phyloP scores from a whole-genome alignment of 495 filamentous ascomycete species.

The Chaetomium tenue region DNA sequence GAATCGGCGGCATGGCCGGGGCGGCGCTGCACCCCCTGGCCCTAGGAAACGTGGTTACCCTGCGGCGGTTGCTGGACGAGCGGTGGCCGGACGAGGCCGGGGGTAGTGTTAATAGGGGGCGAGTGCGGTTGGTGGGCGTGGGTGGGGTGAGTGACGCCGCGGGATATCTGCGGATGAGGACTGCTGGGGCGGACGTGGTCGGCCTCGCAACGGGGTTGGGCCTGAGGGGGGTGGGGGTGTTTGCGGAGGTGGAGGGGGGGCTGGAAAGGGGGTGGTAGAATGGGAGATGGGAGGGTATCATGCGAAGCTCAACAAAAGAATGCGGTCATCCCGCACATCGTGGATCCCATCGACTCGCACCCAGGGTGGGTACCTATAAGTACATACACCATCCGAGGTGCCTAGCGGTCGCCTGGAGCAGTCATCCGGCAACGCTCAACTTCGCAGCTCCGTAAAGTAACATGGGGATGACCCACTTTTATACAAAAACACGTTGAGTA shows the following conservation, averaged over 20 bases:
- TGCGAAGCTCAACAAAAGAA: too few species aligned
- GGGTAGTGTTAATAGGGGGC: too few species aligned
- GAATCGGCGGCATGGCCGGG: conserved; percentile 66
- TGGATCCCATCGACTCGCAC: too few species aligned
- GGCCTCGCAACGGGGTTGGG: conserved; percentile 65
- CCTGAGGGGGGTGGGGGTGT: conserved; percentile 56
- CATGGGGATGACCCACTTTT: too few species aligned
- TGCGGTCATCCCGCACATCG: too few species aligned
- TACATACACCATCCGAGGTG: too few species aligned
- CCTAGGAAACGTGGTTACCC: conserved; percentile 66
- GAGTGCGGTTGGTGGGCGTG: conserved; percentile 60
- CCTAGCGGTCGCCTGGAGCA: too few species aligned
- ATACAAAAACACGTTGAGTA: too few species aligned
- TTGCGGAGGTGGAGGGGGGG: conserved; percentile 52
- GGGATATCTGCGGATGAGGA: conserved; percentile 60
- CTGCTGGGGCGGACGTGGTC: conserved; percentile 60
- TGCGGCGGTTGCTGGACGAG: conserved; percentile 56
- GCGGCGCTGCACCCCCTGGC: conserved; percentile 67
- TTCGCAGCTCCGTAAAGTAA: too few species aligned
- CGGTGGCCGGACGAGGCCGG: too few species aligned
- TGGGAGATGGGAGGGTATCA: not conserved
- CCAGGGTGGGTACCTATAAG: too few species aligned
- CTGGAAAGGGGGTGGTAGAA: conserved; percentile 24
- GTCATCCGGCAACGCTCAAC: too few species aligned
- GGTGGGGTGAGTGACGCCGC: conserved; percentile 62